phyloP scores from a whole-genome alignment of 2,329 filamentous ascomycete species.

The Xylariaceae sp. region DNA sequence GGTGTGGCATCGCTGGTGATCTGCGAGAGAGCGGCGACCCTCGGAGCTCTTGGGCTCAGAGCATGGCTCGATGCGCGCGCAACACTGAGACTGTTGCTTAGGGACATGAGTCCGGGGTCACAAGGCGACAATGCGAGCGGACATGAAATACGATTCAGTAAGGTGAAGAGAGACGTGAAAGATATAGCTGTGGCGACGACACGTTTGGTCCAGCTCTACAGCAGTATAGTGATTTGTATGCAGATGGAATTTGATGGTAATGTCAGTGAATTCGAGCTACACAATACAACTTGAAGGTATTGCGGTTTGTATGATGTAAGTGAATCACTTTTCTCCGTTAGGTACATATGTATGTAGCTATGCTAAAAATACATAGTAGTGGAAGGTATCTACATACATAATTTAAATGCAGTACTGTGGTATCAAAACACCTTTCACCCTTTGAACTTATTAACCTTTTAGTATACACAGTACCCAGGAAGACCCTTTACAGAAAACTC shows the following conservation, averaged over 20 bases:
- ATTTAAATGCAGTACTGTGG: no score
- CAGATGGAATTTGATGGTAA: background rate
- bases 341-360: background rate
- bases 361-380: no score
- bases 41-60: conserved; percentile 22
- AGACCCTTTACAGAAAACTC: no score
- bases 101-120: conserved; percentile 32
- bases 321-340: conserved; percentile 5
- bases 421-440: no score
- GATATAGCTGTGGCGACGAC: conserved; percentile 6
- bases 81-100: conserved; percentile 26
- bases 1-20: conserved; percentile 5
- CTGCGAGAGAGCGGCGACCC: conserved; percentile 17
- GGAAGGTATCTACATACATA: no score
- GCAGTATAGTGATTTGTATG: background rate
- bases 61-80: conserved; percentile 28
- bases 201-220: conserved; percentile 3
- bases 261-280: background rate
- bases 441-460: no score
- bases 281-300: background rate
- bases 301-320: conserved; percentile 12
- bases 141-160: conserved; percentile 27
- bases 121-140: conserved; percentile 17
- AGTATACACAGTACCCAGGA: no score
- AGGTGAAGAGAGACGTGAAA: background rate